Base-by-base conservation (phyloP, 257 asterid genomes). In the Scutellaria barbata region DNA sequence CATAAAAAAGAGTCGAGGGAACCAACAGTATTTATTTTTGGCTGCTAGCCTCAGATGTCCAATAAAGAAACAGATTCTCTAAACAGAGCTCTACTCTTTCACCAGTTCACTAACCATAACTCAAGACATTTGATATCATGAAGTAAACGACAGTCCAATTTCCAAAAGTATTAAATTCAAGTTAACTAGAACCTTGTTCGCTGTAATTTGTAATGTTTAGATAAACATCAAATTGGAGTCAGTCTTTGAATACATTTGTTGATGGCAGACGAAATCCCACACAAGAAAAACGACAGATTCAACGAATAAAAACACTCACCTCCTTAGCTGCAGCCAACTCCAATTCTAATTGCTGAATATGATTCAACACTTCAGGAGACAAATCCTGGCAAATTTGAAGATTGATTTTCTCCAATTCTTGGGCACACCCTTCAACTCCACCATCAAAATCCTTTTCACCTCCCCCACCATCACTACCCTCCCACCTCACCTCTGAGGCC, bases 331-430 rank as follows among this genome's bases (percentile, higher is more conserved):
- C 67, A 41, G 86, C 82, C 73, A 92, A 72, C 84, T 92, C 92
- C 56, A 69, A 72, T 76, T 95, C 95, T 75, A 95, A 82, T 74
- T 81, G 87, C 80, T 84, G 86, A 68, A 95, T 82, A 83, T 87
- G 88, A 46, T 71, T 81, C 77, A 83, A 76, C 40, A 88, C 86
- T 69, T 89, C 88, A 4, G 87, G 82, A 51, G 97, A 87, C 74
- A 90, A 83, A 77, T 80, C 76, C 70, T 78, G 81, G 3, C 78
- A 70, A 57, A 54, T 81, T 69, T 73, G 89, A 63, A 45, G 51
- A 69, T 79, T 70, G 33, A 4, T 64, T 48, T 53, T 77, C 68
- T 83, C 81, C 53, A 72, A 71, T 66, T 76, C 84, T 41, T 69
- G 85, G 0, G 33, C 67, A 61, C 66, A 18, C 46, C 74, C 80